Evolutionary conservation across 2,329 filamentous ascomycete species (phyloP).

Genomic region (Cadophora luteo-olivacea): DNA sequence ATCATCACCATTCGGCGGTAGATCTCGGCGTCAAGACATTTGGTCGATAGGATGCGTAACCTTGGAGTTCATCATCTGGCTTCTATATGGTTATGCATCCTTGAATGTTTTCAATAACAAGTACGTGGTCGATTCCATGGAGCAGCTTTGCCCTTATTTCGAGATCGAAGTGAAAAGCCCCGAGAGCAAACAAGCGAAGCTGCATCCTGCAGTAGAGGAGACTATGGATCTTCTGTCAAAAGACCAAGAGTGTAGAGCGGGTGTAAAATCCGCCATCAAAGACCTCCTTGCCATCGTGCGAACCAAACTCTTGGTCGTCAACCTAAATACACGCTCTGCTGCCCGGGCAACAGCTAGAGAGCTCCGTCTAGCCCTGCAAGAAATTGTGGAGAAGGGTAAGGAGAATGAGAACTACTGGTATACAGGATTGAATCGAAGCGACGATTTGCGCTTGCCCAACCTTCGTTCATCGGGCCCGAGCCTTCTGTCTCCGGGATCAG

Average conservation of each 20-base stretch:
- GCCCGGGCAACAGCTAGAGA: neutral
- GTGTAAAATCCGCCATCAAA: neutral
- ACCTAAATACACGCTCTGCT: neutral
- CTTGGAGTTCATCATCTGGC: slow-evolving; percentile 14
- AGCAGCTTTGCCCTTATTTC: neutral
- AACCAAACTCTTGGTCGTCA: slow-evolving; percentile 1
- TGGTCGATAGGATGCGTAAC: neutral
- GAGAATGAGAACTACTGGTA: neutral
- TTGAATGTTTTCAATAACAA: neutral
- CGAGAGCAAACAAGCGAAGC: neutral
- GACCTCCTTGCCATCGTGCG: neutral
- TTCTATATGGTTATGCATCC: neutral
- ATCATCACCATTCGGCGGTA: neutral
- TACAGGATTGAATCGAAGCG: neutral
- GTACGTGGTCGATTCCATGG: neutral
- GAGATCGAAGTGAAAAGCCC: neutral
- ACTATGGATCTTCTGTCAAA: neutral
- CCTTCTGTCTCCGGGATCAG: neutral
- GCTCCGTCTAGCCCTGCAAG: neutral
- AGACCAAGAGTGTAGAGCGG: neutral
- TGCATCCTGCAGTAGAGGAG: neutral
- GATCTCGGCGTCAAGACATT: neutral
- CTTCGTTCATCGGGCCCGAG: neutral
- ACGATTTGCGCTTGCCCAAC: neutral
- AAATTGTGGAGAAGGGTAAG: neutral